Base-by-base conservation (phyloP, 2,329 filamentous ascomycete genomes). In the Podosphaera xanthii region DNA sequence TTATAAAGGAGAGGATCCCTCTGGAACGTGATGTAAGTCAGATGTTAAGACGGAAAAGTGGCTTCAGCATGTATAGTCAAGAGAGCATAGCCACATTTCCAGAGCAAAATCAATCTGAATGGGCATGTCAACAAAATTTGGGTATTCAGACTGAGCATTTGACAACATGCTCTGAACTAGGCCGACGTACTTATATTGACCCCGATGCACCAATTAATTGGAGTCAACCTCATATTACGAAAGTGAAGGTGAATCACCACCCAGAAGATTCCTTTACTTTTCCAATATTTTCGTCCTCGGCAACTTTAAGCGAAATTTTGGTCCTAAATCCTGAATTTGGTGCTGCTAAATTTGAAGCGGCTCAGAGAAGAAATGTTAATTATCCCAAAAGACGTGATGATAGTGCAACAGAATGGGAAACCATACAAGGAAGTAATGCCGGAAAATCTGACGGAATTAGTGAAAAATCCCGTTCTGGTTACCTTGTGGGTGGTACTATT, bases 401-500 rank as follows among this genome's bases (percentile, higher is more conserved):
- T 4, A 44, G 42, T 46, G 22, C 31, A 54, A 49, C 35, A 52
- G 58, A 54, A 34, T 53, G 58, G 48, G 58, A 59, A 22, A 54
- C 58, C 31, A 49, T 59, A 14, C 46, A 40, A n/a, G 46, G 34
- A n/a, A 59, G 58, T 54, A 22, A 30, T 22, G n/a, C 46, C 8
- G 55, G 14, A 22, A 31, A 36, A 53, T 33, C 38, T 33, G 22
- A 44, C 10, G 10, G 50, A 38, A 36, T 30, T 34, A 58, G 36
- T 46, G 40, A 34, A 33, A 33, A 34, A 31, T 57, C 55, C 48
- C 31, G n/a, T 34, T 57, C 55, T 42, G n/a, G 38, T 33, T 52
- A 52, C 33, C 49, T 52, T 35, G 33, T 44, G 22, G 55, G 40
- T 46, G 55, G 55, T 7, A 46, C 14, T 5, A 44, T 46, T 9